Conservation (phyloP, 2,329 filamentous ascomycete genomes). For the Exophiala aquamarina region DNA sequence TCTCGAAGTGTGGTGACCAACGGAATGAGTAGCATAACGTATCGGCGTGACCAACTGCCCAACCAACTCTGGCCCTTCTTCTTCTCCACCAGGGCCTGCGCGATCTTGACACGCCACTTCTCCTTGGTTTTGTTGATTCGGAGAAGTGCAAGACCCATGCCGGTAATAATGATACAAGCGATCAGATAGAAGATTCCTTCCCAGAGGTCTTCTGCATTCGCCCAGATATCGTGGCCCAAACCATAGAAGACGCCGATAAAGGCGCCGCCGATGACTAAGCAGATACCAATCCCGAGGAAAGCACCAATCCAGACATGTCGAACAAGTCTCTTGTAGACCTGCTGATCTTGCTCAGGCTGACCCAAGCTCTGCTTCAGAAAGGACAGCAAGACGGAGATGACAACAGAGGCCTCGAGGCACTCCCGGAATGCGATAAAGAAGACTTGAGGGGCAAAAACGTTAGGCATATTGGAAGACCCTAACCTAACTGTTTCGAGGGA, state of each 20-base stretch:
- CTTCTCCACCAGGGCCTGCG: conserved; percentile 63
- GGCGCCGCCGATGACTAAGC: conserved; percentile 63
- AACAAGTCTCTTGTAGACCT: conserved; percentile 66
- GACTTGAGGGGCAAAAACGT: conserved; percentile 76
- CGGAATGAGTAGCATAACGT: conserved; percentile 81
- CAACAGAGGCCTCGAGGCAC: conserved; percentile 77
- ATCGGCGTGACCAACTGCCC: conserved; percentile 66
- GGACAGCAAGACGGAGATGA: conserved; percentile 80
- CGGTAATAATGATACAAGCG: conserved; percentile 74
- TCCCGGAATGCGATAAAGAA: conserved; percentile 92
- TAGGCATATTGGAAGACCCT: conserved; percentile 53
- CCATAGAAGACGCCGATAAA: conserved; percentile 74
- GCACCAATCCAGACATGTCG: conserved; percentile 74
- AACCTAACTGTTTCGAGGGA: too few species aligned
- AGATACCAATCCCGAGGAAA: conserved; percentile 61
- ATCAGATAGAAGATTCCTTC: conserved; percentile 76
- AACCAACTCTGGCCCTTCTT: conserved; percentile 40
- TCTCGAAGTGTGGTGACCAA: conserved; percentile 84
- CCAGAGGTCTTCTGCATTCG: conserved; percentile 71
- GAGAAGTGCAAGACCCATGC: conserved; percentile 77
- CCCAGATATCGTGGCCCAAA: conserved; percentile 66
- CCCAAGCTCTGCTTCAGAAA: conserved; percentile 80
- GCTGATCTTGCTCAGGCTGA: conserved; percentile 57
- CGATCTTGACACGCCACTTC: conserved; percentile 81
- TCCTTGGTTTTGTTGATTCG: conserved; percentile 79